Base-by-base conservation (phyloP, 257 asterid species). In the Capsicum pubescens region DNA sequence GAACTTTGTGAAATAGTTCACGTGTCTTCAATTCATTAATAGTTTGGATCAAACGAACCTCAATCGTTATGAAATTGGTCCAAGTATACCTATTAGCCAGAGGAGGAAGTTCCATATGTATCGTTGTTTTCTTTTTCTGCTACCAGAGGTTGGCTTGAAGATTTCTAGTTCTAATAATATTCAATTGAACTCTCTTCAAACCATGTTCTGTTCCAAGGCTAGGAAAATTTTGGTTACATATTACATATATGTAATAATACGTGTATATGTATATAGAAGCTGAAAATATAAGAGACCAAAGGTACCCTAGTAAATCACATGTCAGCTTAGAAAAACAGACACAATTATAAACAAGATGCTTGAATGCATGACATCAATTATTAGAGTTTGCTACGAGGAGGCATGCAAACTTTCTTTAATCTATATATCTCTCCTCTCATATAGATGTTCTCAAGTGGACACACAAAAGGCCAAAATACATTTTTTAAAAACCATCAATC, bases 301-400 rank as follows among this genome's bases (percentile, higher is more conserved):
- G 52, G 78, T 81, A 61, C 82, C 54, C 64, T 50, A 77, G 85
- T 74, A 78, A 85, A 63, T 68, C 72, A 86, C 81, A 82, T 87
- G 88, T 81, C 84, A 87, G 91, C 85, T 84, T 85, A 87, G 85
- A 83, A 88, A 85, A 87, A 88, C 84, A 89, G 97, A 95, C 97
- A 95, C 88, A 95, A 92, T 94, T 88, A 95, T 95, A 90, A 85
- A 86, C 83, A 80, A 88, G 93, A 91, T 60, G 90, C 87, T 87
- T 86, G 82, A 91, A 87, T 90, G 92, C 92, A 90, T 91, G 92
- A 93, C 93, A 93, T 88, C 89, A 92, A 93, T 92, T 83, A 95
- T 93, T 91, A 90, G 92, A 86, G 93, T 36, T 63, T 66, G 79
- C 91, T 81, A 85, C 68, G 84, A 67, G 55, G 83, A 77, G 87